These are phyloP conservation scores for Erythrobasidium hasegawianum DNA, from an alignment of 1,284 basidiomycete genomes.

Conservation along the genomic window DNA sequence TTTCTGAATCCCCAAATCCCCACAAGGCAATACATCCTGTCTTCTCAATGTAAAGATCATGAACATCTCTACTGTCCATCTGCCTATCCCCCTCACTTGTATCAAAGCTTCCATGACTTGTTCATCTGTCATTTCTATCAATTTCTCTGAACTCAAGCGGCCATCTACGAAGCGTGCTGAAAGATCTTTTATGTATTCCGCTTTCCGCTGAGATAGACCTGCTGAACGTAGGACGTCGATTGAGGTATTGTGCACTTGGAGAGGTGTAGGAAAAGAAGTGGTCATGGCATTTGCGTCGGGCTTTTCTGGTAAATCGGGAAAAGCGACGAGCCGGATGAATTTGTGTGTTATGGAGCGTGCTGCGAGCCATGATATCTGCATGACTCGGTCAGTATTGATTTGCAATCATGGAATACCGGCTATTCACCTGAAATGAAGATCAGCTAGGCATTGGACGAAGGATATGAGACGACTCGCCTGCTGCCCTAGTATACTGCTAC, in stretches of 20 bases:
- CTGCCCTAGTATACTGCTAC: slow-evolving; percentile 60
- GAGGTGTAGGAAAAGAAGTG: slow-evolving; percentile 64
- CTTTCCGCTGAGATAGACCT: slow-evolving; percentile 73
- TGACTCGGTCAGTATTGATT: too few relatives aligned
- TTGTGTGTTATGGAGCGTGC: slow-evolving; percentile 77
- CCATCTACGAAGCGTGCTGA: slow-evolving; percentile 73
- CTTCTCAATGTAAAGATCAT: slow-evolving; percentile 78
- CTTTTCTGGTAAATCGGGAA: slow-evolving; percentile 67
- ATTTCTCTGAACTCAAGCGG: slow-evolving; percentile 64
- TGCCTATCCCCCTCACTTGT: slow-evolving; percentile 53
- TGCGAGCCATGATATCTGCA: slow-evolving; percentile 84
- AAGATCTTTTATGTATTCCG: slow-evolving; percentile 76
- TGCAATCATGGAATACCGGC: too few relatives aligned
- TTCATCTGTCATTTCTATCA: slow-evolving; percentile 67
- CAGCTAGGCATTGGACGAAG: too few relatives aligned
- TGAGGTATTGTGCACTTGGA: slow-evolving; percentile 58
- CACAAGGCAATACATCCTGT: slow-evolving; percentile 65
- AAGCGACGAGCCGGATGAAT: slow-evolving; percentile 67
- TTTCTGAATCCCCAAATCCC: slow-evolving; percentile 76
- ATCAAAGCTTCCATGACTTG: slow-evolving; percentile 71
- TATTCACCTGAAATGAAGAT: too few relatives aligned
- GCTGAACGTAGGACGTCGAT: slow-evolving; percentile 61
- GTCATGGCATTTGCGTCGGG: slow-evolving; percentile 44
- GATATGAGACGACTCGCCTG: too few relatives aligned
- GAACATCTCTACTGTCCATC: slow-evolving; percentile 61